phyloP scores from a whole-genome alignment of 306 rosid genomes.

The Casuarina cunninghamiana region DNA sequence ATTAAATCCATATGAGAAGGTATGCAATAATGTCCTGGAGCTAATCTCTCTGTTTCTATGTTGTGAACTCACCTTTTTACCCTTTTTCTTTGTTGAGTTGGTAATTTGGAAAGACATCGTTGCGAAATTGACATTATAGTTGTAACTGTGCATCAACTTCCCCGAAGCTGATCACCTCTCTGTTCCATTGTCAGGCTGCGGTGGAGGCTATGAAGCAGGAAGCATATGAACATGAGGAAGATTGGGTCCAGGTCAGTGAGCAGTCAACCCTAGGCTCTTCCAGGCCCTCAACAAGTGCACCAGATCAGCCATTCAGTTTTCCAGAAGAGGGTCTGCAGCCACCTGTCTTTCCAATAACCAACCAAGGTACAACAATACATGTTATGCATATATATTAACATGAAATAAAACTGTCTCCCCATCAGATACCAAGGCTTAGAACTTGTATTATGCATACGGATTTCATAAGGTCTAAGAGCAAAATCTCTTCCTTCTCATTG shows the following conservation, averaged over 20 bases:
- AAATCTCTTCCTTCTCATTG: neutral
- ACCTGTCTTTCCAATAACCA: constrained; percentile 7
- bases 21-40: constrained; percentile 13
- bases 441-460: no score
- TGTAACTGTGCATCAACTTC: neutral
- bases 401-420: neutral
- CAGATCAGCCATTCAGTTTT: constrained; percentile 17
- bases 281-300: constrained; percentile 21
- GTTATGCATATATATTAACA: neutral
- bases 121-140: neutral
- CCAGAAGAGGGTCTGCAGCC: constrained; percentile 32
- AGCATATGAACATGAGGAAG: constrained; percentile 35
- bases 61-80: neutral
- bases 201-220: constrained; percentile 40
- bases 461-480: no score
- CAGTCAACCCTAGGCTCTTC: constrained; percentile 13
- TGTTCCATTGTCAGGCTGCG: constrained; percentile 34
- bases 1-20: constrained; percentile 28
- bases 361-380: constrained; percentile 35
- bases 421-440: neutral
- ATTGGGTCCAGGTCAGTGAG: constrained; percentile 27
- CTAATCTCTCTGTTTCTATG: neutral
- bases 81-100: neutral
- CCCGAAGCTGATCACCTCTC: constrained; percentile 10
- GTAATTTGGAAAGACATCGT: neutral